Percentiles rank a stretch among this genome's conserved stretches.
phyloP scores from a whole-genome alignment of 495 filamentous ascomycete genomes.

The Bacidia gigantensis region DNA sequence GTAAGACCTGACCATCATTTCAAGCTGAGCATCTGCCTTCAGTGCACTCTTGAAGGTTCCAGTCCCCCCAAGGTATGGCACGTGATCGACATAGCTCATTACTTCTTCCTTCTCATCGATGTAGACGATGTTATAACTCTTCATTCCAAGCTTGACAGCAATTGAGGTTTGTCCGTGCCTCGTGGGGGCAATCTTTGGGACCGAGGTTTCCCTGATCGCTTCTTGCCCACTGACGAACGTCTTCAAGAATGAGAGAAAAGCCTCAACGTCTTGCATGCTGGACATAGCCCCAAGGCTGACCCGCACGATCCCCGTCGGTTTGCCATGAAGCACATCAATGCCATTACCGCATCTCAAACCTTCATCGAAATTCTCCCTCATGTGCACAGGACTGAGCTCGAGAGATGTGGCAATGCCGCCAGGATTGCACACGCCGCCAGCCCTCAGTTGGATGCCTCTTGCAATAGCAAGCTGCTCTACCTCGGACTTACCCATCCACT shows the following conservation, averaged over 20 bases:
- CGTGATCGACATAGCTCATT: no score
- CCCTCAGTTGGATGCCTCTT: constrained; percentile 67
- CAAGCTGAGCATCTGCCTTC: no score
- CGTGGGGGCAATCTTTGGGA: neutral
- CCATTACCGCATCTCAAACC: constrained; percentile 70
- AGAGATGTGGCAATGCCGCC: constrained; percentile 64
- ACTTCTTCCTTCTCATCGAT: no score
- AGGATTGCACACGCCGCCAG: constrained; percentile 82
- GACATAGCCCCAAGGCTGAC: constrained; percentile 83
- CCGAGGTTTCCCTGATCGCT: neutral
- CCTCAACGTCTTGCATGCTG: constrained; percentile 57
- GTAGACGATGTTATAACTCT: no score
- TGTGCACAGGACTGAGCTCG: constrained; percentile 58
- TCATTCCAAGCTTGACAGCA: neutral
- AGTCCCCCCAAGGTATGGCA: no score
- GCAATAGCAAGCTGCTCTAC: constrained; percentile 71
- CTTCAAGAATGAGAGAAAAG: constrained; percentile 53
- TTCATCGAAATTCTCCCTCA: constrained; percentile 64
- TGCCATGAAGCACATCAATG: constrained; percentile 66
- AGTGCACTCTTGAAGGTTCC: no score
- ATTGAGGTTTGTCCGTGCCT: neutral
- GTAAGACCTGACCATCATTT: no score
- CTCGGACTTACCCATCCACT: constrained; percentile 68
- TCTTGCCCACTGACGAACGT: constrained; percentile 3
- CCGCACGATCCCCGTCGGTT: constrained; percentile 76